Conservation (phyloP, 2,329 filamentous ascomycete species). For the Alternaria tenuissima region DNA sequence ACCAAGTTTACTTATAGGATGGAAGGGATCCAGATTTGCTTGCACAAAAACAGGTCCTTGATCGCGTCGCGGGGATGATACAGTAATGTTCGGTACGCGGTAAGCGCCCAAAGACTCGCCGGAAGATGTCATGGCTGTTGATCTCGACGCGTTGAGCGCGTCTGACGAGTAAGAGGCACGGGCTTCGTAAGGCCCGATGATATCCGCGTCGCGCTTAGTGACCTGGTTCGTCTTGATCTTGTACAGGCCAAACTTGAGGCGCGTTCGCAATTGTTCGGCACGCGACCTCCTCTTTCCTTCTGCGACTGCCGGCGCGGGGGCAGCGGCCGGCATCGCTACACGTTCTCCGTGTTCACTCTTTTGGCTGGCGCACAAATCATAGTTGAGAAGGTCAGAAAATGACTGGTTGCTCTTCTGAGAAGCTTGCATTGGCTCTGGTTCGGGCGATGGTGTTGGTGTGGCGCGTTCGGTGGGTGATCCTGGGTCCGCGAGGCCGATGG, state of each 20-base stretch:
- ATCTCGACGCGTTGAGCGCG: conserved; percentile 28
- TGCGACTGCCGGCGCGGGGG: conserved; percentile 16
- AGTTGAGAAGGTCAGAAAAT: conserved; percentile 60
- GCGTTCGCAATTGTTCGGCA: conserved; percentile 71
- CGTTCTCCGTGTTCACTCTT: conserved; percentile 34
- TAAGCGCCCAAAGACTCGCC: conserved; percentile 17
- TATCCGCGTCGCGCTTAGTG: conserved; percentile 67
- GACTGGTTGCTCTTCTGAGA: conserved; percentile 51
- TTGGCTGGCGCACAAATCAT: conserved; percentile 55
- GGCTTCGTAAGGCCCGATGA: conserved; percentile 52
- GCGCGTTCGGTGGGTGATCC: conserved; percentile 48
- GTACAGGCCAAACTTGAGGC: conserved; percentile 76
- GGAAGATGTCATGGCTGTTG: conserved; percentile 31
- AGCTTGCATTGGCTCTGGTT: conserved; percentile 25
- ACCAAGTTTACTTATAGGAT: conserved; percentile 42
- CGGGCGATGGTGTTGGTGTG: conserved; percentile 35
- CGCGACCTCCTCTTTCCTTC: conserved; percentile 55
- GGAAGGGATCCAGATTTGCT: conserved; percentile 44
- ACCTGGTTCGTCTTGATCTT: conserved; percentile 78
- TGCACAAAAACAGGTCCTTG: conserved; percentile 35
- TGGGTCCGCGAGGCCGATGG: conserved; percentile 36
- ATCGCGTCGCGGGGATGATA: conserved; percentile 38
- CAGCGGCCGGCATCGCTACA: conserved; percentile 12
- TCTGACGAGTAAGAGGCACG: conserved; percentile 28
- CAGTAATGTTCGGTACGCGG: conserved; percentile 39